Evolutionary conservation across 345 rosid genomes (phyloP).

Genomic region (Schrenkiella parvula): DNA sequence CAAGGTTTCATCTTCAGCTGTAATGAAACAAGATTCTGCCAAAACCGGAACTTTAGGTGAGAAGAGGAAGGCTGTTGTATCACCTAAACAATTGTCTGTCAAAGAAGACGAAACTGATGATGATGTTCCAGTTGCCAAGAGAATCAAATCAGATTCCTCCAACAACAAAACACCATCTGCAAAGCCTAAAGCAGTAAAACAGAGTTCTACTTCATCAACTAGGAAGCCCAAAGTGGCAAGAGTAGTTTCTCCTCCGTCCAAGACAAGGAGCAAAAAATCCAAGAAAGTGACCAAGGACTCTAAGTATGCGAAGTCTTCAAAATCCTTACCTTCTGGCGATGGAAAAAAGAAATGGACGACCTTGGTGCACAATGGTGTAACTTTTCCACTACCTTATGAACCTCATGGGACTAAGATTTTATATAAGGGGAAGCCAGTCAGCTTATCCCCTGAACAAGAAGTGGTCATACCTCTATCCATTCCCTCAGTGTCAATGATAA

Average conservation of each 20-base stretch:
- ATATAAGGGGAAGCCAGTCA: conserved; percentile 63
- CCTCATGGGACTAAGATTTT: conserved; percentile 79
- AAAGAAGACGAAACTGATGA: conserved; percentile 34
- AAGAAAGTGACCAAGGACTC: conserved; percentile 52
- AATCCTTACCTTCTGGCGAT: conserved; percentile 60
- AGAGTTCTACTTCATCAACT: conserved; percentile 35
- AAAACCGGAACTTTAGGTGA: conserved; percentile 27
- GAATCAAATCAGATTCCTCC: conserved; percentile 46
- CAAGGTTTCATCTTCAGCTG: conserved; percentile 38
- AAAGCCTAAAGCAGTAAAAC: conserved; percentile 45
- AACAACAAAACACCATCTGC: conserved; percentile 38
- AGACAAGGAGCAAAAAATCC: conserved; percentile 43
- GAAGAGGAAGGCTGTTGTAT: conserved; percentile 2
- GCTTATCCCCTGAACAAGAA: conserved; percentile 74
- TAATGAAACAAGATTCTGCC: conserved; percentile 42
- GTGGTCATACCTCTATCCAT: conserved; percentile 42
- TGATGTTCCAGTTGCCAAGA: conserved; percentile 59
- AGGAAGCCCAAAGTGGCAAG: conserved; percentile 41
- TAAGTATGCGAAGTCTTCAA: conserved; percentile 55
- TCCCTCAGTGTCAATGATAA: too few relatives aligned
- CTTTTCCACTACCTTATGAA: conserved; percentile 76
- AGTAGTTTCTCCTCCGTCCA: conserved; percentile 45
- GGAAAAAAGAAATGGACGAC: conserved; percentile 93
- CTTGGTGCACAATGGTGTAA: conserved; percentile 85
- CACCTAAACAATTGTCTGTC: background rate